Conservation (phyloP, 495 filamentous ascomycete genomes). For the Filosporella fistucella region DNA sequence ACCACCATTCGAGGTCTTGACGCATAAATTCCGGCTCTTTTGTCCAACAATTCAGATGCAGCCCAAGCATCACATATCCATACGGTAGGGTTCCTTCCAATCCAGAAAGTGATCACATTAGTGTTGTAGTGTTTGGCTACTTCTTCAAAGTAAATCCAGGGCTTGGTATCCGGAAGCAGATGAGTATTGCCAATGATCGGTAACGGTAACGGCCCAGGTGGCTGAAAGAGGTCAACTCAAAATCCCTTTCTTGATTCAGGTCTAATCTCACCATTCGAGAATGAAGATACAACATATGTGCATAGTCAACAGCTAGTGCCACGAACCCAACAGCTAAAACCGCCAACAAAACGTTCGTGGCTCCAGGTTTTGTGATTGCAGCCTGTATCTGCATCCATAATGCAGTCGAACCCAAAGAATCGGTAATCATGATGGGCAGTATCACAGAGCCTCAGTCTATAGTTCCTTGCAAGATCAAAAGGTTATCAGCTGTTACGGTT, state of each 20-base stretch:
- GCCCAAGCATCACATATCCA: constrained; percentile 64
- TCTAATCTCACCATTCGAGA: constrained; percentile 35
- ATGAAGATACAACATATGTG: constrained; percentile 42
- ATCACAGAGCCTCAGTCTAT: no score
- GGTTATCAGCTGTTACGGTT: no score
- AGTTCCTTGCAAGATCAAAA: no score
- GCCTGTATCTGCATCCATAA: constrained; percentile 11
- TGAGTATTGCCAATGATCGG: constrained; percentile 54
- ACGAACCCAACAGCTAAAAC: constrained; percentile 25
- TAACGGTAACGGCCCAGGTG: constrained; percentile 48
- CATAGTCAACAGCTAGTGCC: constrained; percentile 40
- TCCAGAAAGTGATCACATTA: constrained; percentile 59
- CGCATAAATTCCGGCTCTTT: constrained; percentile 50
- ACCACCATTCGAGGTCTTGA: constrained; percentile 51
- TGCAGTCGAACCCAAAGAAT: constrained; percentile 1
- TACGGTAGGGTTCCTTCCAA: constrained; percentile 57
- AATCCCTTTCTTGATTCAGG: background rate
- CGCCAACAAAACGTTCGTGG: constrained; percentile 11
- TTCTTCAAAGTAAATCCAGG: constrained; percentile 61
- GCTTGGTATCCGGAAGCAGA: constrained; percentile 53
- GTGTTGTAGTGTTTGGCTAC: constrained; percentile 48
- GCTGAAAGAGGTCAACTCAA: constrained; percentile 30
- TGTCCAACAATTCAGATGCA: constrained; percentile 51
- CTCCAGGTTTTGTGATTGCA: background rate
- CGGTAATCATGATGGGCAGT: constrained; percentile 1